phyloP scores from a whole-genome alignment of 176 grass and related monocot species.

The Tuctoria greenei region DNA sequence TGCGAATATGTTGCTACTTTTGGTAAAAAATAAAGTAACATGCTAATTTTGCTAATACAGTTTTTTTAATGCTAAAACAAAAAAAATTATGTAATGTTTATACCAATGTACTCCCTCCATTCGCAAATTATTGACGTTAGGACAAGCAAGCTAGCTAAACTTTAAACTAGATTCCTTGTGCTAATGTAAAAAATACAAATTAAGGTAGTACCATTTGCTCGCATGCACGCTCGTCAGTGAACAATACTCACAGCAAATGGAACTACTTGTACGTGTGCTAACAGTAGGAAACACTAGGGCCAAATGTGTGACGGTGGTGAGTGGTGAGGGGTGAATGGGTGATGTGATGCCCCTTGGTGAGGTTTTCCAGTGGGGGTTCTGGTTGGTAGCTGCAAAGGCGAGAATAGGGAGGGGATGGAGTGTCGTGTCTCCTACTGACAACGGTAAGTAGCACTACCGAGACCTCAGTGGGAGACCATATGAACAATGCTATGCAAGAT shows the following conservation, averaged over 20 bases:
- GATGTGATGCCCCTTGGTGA: constrained; percentile 35
- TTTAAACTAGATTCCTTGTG: too few species aligned
- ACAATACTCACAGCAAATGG: constrained; percentile 36
- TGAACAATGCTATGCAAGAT: constrained; percentile 34
- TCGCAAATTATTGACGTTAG: too few species aligned
- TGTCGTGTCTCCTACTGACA: constrained; percentile 45
- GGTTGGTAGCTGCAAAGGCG: constrained; percentile 24
- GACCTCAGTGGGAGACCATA: constrained; percentile 38
- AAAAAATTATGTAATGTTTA: too few species aligned
- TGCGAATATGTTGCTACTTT: too few species aligned
- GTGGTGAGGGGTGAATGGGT: constrained; percentile 20
- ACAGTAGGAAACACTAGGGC: constrained; percentile 32
- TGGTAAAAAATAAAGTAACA: too few species aligned
- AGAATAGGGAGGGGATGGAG: constrained; percentile 33
- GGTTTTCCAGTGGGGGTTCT: constrained; percentile 25
- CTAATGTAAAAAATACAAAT: too few species aligned
- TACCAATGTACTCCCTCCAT: too few species aligned
- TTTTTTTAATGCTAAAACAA: too few species aligned
- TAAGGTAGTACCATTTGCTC: too few species aligned
- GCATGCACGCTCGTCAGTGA: constrained; percentile 9
- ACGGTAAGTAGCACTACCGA: constrained; percentile 34
- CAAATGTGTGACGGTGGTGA: constrained; percentile 36
- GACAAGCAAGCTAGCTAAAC: too few species aligned
- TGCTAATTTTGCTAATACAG: too few species aligned
- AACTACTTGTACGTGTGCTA: constrained; percentile 37